Base-by-base conservation (phyloP, 441 rosid genomes). In the Populus tomentosa region DNA sequence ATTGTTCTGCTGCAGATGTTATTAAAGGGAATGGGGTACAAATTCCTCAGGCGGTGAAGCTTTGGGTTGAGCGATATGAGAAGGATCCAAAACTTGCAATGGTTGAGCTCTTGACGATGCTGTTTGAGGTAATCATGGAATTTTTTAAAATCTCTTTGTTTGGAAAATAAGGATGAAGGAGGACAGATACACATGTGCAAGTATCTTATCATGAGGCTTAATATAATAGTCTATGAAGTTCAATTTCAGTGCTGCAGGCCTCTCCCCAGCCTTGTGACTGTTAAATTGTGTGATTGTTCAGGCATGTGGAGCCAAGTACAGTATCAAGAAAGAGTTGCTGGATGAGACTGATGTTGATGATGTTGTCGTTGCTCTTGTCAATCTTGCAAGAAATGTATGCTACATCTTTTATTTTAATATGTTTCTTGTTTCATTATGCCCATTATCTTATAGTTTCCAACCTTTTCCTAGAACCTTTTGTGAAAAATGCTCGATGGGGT, bases 321-420 rank as follows among this genome's bases (percentile, higher is more conserved):
- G 79, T 82, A 86, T 90, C 74, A 89, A 88, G 80, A 91, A 88
- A 82, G 93, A 92, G 78, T 82, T 84, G 73, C 90, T 94, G 78
- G 96, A 96, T 70, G 98, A 92, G 87, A 94, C 94, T 73, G 98
- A 91, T 82, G 97, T 96, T 68, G 98, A 94, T 82, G 98, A 94
- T 80, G 98, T 96, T 79, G 99, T 94, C 61, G 97, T 94, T 84
- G 91, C 95, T 77, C 98, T 96, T 76, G 99, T 96, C 84, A 86
- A 90, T 87, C 90, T 94, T 24, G 98, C 97, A 75, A 89, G 90
- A 92, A 87, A 79, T 40, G 99, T 96, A 89, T 79, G 71, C 82
- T 84, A 1, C 28, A 11, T 69, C 21, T 53, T 81, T 79, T 61
- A 70, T 40, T 66, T 80, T 81, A 56, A 70, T 61, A 36, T 38